Percentiles rank a stretch among this genome's conserved stretches.
Conservation (phyloP, 805 yeast genomes). For the Candida golubevii region DNA sequence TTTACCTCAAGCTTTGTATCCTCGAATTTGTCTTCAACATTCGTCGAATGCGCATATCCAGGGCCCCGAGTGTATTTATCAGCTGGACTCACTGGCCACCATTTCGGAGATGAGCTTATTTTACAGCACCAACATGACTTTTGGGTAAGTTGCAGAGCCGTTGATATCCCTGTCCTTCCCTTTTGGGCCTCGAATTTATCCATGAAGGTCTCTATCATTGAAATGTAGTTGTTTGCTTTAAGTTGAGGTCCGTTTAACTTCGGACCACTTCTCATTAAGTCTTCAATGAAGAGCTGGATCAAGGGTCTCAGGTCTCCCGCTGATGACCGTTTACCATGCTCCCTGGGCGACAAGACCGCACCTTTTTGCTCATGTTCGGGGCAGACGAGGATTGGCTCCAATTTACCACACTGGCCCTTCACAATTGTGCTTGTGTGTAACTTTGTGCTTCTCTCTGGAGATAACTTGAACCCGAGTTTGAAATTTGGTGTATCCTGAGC, state of each 20-base stretch:
- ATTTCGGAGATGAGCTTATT: constrained; percentile 30
- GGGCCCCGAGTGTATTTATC: not conserved
- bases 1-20: not conserved
- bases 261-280: constrained; percentile 19
- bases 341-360: constrained; percentile 24
- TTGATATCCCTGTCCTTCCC: too few species aligned
- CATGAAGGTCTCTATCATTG: constrained; percentile 13
- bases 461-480: constrained; percentile 51
- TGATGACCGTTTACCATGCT: constrained; percentile 21
- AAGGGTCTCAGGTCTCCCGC: constrained; percentile 34
- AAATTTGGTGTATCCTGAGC: constrained; percentile 46
- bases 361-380: constrained; percentile 29
- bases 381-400: constrained; percentile 45
- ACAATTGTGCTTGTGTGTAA: constrained; percentile 13
- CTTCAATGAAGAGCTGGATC: constrained; percentile 38
- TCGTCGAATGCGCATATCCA: too few species aligned
- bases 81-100: constrained; percentile 25
- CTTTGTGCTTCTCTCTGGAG: constrained; percentile 18
- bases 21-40: not conserved
- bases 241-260: constrained; percentile 31
- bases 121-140: constrained; percentile 22
- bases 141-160: not conserved
- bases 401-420: constrained; percentile 31
- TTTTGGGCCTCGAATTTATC: constrained; percentile 11
- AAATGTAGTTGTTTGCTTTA: constrained; percentile 27